Conservation (phyloP, 2,329 filamentous ascomycete genomes). For the Chaetoscypha palmicola region DNA sequence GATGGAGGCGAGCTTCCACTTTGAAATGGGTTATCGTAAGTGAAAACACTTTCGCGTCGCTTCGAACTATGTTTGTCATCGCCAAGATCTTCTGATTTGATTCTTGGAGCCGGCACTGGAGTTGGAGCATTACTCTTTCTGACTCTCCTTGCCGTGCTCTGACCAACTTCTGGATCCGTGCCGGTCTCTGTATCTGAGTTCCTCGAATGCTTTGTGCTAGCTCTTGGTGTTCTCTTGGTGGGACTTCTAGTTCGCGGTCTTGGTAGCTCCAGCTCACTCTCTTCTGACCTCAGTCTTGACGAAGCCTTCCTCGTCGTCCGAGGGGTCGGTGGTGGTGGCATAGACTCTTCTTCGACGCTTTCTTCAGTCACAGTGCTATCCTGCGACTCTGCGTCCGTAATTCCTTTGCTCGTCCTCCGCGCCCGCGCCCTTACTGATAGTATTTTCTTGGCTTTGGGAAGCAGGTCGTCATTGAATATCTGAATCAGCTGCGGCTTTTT, state of each 20-base stretch:
- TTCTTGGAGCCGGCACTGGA: constrained; percentile 33
- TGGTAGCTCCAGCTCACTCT: constrained; percentile 42
- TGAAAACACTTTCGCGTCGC: constrained; percentile 62
- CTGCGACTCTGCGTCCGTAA: constrained; percentile 62
- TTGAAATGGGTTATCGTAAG: constrained; percentile 88
- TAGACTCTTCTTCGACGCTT: constrained; percentile 53
- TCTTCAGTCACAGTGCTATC: constrained; percentile 38
- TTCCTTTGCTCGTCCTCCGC: constrained; percentile 81
- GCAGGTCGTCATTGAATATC: constrained; percentile 71
- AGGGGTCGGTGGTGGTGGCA: constrained; percentile 42
- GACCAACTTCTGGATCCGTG: constrained; percentile 36
- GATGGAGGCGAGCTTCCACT: constrained; percentile 65
- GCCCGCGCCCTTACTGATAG: constrained; percentile 68
- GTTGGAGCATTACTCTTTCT: constrained; percentile 42
- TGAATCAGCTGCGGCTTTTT: constrained; percentile 87
- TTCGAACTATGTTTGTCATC: constrained; percentile 28
- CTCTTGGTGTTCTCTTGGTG: constrained; percentile 47
- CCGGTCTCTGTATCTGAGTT: constrained; percentile 44
- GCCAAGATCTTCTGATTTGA: constrained; percentile 49
- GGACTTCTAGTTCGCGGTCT: constrained; percentile 35
- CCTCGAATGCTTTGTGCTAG: constrained; percentile 47
- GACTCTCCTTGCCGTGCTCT: constrained; percentile 43
- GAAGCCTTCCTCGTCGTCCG: constrained; percentile 49
- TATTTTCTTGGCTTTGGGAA: constrained; percentile 71
- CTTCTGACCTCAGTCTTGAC: constrained; percentile 43